These are phyloP conservation scores for Balamuthia mandrillaris DNA, from an alignment of 208 protist species.

Conservation along the genomic window DNA sequence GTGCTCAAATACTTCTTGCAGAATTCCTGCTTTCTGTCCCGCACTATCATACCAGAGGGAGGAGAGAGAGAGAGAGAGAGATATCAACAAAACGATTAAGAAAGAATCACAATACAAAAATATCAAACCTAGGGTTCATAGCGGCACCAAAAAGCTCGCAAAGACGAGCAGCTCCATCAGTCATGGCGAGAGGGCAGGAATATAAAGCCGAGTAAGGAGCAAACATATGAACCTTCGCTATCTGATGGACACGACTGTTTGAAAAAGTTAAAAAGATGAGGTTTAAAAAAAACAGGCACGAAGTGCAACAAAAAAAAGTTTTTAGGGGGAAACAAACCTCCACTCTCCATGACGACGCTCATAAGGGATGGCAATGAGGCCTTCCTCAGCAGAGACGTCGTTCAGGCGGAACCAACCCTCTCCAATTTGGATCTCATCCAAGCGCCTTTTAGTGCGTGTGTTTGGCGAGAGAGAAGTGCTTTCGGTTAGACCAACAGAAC, in stretches of 20 bases:
- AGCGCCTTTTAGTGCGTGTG: not conserved
- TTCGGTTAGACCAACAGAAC: not conserved
- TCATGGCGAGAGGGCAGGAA: slow-evolving; percentile 60
- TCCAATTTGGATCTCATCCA: slow-evolving; percentile 39
- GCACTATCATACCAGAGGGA: not conserved
- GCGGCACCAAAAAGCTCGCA: slow-evolving; percentile 14
- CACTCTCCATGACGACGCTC: slow-evolving; percentile 1
- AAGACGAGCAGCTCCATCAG: slow-evolving; percentile 44
- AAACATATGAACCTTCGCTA: slow-evolving; percentile 53
- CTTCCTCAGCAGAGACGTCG: slow-evolving; percentile 42
- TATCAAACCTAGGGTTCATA: not conserved
- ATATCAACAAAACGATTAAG: not conserved
- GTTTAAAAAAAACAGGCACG: not conserved
- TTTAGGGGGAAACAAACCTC: not conserved
- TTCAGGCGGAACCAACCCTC: slow-evolving; percentile 39
- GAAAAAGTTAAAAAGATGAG: not conserved
- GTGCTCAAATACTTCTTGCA: slow-evolving; percentile 31
- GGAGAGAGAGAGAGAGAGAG: not conserved
- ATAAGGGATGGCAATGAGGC: slow-evolving; percentile 43
- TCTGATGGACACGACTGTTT: slow-evolving; percentile 36
- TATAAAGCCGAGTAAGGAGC: slow-evolving; percentile 19
- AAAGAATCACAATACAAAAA: not conserved
- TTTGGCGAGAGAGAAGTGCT: not conserved
- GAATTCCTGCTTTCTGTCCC: not conserved
- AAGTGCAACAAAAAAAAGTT: not conserved